A percentile compares a stretch with the other conserved stretches of the same genome.
Evolutionary conservation across 176 grass and related monocot species (phyloP).

Genomic region (Oryza glumipatula): DNA sequence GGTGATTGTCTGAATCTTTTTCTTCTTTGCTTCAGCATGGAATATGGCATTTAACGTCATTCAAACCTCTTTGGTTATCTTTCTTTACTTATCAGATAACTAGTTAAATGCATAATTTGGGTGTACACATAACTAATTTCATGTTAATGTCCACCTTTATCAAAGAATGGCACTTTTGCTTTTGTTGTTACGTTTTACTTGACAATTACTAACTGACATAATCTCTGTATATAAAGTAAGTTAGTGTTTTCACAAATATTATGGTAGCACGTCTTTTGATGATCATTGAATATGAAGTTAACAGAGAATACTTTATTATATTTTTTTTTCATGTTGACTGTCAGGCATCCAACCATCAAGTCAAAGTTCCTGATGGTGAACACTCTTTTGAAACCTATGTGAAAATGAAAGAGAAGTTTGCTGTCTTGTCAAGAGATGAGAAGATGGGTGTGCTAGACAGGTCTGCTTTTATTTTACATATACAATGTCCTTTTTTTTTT

Average conservation of each 20-base stretch:
- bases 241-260: neutral
- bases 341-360: constrained; percentile 34
- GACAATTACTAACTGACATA: neutral
- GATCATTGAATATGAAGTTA: neutral
- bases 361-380: constrained; percentile 38
- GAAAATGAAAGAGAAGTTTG: constrained; percentile 56
- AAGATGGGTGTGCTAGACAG: constrained; percentile 76
- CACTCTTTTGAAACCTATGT: constrained; percentile 42
- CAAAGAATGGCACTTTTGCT: neutral
- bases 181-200: constrained; percentile 20
- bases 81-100: neutral
- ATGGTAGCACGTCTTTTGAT: neutral
- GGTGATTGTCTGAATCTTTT: constrained; percentile 44
- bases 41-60: constrained; percentile 10
- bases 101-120: neutral
- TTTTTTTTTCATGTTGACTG: constrained; percentile 39
- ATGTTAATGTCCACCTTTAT: neutral
- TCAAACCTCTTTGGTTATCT: constrained; percentile 10
- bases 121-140: constrained; percentile 9
- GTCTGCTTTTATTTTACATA: constrained; percentile 47
- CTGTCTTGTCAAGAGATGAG: constrained; percentile 64
- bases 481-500: constrained; percentile 8
- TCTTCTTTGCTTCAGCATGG: constrained; percentile 11
- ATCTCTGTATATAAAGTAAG: neutral
- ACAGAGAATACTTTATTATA: neutral